Base-by-base conservation (phyloP, 2,329 filamentous ascomycete species). In the Diaporthe sp. region DNA sequence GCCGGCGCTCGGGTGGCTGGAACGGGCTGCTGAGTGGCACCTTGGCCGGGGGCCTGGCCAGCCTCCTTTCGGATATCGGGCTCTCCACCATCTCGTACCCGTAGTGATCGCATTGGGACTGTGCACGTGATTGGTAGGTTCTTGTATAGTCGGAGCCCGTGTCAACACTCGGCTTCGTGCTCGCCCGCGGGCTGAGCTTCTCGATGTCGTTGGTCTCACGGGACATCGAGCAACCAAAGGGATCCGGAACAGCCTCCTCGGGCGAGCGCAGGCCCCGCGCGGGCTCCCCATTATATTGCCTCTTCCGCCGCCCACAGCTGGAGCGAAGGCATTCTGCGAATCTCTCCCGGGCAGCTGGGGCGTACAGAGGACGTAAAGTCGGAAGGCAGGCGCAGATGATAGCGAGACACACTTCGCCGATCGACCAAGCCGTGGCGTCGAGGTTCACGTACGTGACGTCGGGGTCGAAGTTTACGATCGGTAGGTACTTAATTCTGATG, bases 301-400 rank as follows among this genome's bases (percentile, higher is more conserved):
- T 7, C 47, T 22, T 54, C n/a, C 12, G 64, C 2, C 13, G 47
- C 33, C 13, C n/a, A 3, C 50, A 47, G 47, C 33, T 40, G 47
- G 64, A 25, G 2, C 45, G 30, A 15, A 54, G 0, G 15, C 47
- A 22, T 8, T 15, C 30, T 25, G 47, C n/a, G 3, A 54, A 17
- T 6, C 64, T 68, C 33, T 68, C 33, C n/a, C 47, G 40, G n/a
- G 64, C 33, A 9, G 47, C 47, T 7, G n/a, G 64, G 3, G 33
- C 64, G n/a, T 68, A 68, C 4, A 54, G n/a, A 3, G 70, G 70
- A 1, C 70, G 42, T 9, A 72, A 15, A 2, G 70, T 72, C 5
- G 70, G 70, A 3, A 72, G 42, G 13, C 55, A 72, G 10, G 70
- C 70, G 33, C 70, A 72, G 12, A 64, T 42, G 6, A 72, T 72